Conservation (phyloP, 805 yeast genomes). For the Wickerhamomyces subpelliculosus region DNA sequence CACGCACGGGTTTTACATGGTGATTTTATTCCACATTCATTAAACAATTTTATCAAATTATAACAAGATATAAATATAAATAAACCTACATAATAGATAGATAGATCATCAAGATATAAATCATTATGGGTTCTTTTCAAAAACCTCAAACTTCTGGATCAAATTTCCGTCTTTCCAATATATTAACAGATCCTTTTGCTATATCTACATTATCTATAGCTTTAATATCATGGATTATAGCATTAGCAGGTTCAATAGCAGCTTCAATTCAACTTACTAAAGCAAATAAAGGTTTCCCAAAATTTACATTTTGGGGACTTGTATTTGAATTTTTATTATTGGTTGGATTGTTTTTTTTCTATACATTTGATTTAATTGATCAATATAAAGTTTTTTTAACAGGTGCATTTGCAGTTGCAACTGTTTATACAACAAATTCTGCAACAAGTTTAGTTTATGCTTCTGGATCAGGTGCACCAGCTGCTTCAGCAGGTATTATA, state of each 20-base stretch:
- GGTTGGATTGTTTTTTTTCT: conserved; percentile 42
- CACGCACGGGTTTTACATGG: too few species aligned
- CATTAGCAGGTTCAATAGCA: conserved; percentile 80
- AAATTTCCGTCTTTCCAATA: conserved; percentile 34
- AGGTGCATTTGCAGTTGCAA: conserved; percentile 51
- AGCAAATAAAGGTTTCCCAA: conserved; percentile 50
- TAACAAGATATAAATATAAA: too few species aligned
- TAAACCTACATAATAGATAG: too few species aligned
- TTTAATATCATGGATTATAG: conserved; percentile 75
- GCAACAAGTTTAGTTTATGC: conserved; percentile 75
- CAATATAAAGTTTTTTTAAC: conserved; percentile 49
- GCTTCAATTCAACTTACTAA: too few species aligned
- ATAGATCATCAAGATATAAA: neutral
- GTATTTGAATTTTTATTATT: conserved; percentile 68
- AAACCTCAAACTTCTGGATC: neutral
- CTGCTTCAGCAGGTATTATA: conserved; percentile 91
- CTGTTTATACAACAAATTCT: conserved; percentile 78
- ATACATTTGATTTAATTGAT: conserved; percentile 57
- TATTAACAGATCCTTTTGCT: conserved; percentile 83
- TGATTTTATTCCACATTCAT: too few species aligned
- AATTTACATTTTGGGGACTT: conserved; percentile 95
- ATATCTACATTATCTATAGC: conserved; percentile 73
- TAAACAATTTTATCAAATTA: too few species aligned
- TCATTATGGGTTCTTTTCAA: neutral
- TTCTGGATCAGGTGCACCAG: conserved; percentile 56